A percentile compares a stretch with the other conserved stretches of the same genome.
These are phyloP conservation scores for Erythrobasidium hasegawianum DNA, from an alignment of 1,284 basidiomycete species.

Conservation along the genomic window DNA sequence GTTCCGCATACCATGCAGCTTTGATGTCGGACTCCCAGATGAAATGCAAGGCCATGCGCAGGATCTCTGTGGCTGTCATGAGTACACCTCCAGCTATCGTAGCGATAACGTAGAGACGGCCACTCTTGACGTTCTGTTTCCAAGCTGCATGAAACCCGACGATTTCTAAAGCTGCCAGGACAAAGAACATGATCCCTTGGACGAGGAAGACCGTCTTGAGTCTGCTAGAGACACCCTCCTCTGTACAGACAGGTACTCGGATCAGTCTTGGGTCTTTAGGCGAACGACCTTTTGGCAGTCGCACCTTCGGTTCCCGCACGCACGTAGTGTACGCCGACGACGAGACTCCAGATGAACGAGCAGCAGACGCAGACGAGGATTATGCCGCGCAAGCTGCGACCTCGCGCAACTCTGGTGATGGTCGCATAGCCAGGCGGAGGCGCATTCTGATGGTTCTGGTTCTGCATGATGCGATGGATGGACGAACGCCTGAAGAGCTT, in stretches of 20 bases:
- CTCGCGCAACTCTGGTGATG: background rate
- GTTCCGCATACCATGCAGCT: background rate
- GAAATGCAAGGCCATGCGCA: constrained; percentile 22
- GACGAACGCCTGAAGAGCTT: no score
- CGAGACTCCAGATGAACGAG: constrained; percentile 28
- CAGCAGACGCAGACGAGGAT: background rate
- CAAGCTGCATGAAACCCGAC: constrained; percentile 25
- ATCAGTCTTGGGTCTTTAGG: background rate
- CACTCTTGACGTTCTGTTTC: constrained; percentile 1
- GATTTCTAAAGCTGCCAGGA: constrained; percentile 4
- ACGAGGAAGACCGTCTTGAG: constrained; percentile 21
- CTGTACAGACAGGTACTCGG: background rate
- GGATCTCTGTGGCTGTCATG: constrained; percentile 5
- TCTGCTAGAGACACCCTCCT: constrained; percentile 13
- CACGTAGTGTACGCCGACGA: constrained; percentile 10
- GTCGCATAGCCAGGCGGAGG: background rate
- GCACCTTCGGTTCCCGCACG: background rate
- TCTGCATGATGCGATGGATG: no score
- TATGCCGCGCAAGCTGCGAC: background rate
- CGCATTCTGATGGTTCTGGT: background rate
- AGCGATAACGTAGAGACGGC: background rate
- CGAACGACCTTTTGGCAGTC: background rate
- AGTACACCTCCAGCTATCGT: constrained; percentile 10
- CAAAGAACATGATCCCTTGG: constrained; percentile 18
- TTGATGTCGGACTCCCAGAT: constrained; percentile 18